Conservation (phyloP, 106 monocot genomes). For the Dioscorea alata region DNA sequence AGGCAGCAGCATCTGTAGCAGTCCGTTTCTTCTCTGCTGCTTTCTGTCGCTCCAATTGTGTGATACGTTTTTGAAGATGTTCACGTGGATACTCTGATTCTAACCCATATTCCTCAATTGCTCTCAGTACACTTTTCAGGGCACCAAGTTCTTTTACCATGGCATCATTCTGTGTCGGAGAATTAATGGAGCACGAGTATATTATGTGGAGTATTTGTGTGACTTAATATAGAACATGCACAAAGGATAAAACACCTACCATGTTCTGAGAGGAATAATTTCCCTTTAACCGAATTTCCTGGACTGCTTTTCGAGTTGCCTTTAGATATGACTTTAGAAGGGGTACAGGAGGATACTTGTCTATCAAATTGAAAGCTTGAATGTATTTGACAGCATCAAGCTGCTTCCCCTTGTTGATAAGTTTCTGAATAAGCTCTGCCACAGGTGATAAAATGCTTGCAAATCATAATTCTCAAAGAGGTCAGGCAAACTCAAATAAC, state of each 20-base stretch:
- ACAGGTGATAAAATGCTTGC: conserved; percentile 14
- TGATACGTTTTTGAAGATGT: conserved; percentile 34
- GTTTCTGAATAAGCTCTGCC: conserved; percentile 57
- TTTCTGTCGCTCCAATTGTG: conserved; percentile 39
- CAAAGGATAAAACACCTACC: conserved; percentile 22
- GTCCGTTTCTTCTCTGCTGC: conserved; percentile 16
- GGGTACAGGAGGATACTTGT: conserved; percentile 46
- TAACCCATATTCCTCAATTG: conserved; percentile 51
- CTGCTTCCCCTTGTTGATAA: conserved; percentile 39
- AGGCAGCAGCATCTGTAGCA: conserved; percentile 12
- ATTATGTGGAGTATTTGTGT: neutral
- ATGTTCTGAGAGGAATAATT: conserved; percentile 32
- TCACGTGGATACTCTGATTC: conserved; percentile 46
- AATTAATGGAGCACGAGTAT: neutral
- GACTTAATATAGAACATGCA: neutral
- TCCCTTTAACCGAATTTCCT: conserved; percentile 50
- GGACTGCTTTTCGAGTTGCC: conserved; percentile 34
- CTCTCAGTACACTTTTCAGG: conserved; percentile 36
- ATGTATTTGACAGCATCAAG: conserved; percentile 64
- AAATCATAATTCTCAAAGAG: neutral
- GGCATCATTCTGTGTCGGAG: conserved; percentile 54
- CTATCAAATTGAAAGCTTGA: conserved; percentile 34
- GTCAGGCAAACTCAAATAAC: too few relatives aligned
- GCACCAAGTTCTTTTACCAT: conserved; percentile 48
- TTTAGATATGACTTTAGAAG: conserved; percentile 42